These are phyloP conservation scores for Fusarium chuoi DNA, from an alignment of 2,329 filamentous ascomycete genomes.

Conservation along the genomic window DNA sequence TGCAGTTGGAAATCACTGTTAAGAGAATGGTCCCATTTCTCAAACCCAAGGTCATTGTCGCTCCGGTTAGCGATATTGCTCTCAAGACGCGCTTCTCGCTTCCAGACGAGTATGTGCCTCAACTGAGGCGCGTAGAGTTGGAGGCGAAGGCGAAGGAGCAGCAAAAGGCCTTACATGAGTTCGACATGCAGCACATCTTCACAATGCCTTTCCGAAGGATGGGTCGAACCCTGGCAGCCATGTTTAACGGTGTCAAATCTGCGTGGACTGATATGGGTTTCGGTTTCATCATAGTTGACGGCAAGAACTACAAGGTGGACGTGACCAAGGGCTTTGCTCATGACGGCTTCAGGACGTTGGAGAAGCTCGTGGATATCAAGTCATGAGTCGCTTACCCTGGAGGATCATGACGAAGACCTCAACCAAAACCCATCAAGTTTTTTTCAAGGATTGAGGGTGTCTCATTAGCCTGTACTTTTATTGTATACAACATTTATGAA, in stretches of 20 bases:
- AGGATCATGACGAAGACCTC: neutral
- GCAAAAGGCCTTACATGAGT: slow-evolving; percentile 56
- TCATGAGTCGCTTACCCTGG: slow-evolving; percentile 12
- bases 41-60: slow-evolving; percentile 54
- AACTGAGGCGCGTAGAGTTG: slow-evolving; percentile 45
- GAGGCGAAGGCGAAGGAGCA: slow-evolving; percentile 52
- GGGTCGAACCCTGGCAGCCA: slow-evolving; percentile 51
- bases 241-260: slow-evolving; percentile 59
- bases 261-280: slow-evolving; percentile 68
- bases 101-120: slow-evolving; percentile 51
- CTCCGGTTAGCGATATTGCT: slow-evolving; percentile 48
- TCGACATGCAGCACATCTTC: slow-evolving; percentile 66
- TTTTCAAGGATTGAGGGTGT: neutral
- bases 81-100: slow-evolving; percentile 54
- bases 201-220: slow-evolving; percentile 67
- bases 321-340: slow-evolving; percentile 66
- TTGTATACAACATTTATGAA: slow-evolving; percentile 26
- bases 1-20: slow-evolving; percentile 64
- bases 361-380: slow-evolving; percentile 59
- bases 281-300: slow-evolving; percentile 59
- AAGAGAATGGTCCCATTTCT: slow-evolving; percentile 62
- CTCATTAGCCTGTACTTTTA: slow-evolving; percentile 35
- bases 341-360: slow-evolving; percentile 67
- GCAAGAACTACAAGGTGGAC: slow-evolving; percentile 66
- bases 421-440: neutral